Base-by-base conservation (phyloP, 371 early-diverging fungal genomes). In the Rhizomucor miehei region DNA sequence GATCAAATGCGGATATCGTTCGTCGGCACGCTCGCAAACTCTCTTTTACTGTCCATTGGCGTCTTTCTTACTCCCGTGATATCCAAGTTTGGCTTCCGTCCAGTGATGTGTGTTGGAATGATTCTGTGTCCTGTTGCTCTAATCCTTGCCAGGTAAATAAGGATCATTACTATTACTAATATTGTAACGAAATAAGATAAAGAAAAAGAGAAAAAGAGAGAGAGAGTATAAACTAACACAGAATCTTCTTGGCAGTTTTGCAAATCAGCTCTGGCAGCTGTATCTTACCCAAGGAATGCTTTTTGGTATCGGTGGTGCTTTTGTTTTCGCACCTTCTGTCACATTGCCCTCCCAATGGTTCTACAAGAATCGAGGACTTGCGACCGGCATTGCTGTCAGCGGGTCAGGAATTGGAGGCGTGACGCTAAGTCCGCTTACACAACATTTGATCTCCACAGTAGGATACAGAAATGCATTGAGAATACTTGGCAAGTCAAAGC, bases 381-480 rank as follows among this genome's bases (percentile, higher is more conserved):
- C 78, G 1, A 62, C 70, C 3, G 78, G 78, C 9, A 62, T 89
- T 36, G 82, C 82, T 12, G 80, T 85, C 0, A 65, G 83, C 6
- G 89, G 89, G 12, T 79, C 83, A 20, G 91, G 93, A 2, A 56
- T 89, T n/a, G 93, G 93, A 23, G 91, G 90, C 1, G 72, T 90
- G 0, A 59, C 77, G 11, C 50, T 91, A 17, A 73, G 84, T 0
- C 85, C 88, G 0, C 62, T 89, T 46, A 78, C 78, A 2, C 76
- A 77, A 24, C 51, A 24, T 11, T 56, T 89, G 44, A 77, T 90
- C 38, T 50, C 48, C 1, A 50, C 55, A 1, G 25, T 81, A 6
- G 87, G 87, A 1, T 71, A 77, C 23, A 66, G 71, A 5, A 84
- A 81, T 76, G 64, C 85, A 0, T 65, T 85, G 10, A 71, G 88